phyloP scores from a whole-genome alignment of 2,329 filamentous ascomycete species.

The Aspergillus costaricaensis region DNA sequence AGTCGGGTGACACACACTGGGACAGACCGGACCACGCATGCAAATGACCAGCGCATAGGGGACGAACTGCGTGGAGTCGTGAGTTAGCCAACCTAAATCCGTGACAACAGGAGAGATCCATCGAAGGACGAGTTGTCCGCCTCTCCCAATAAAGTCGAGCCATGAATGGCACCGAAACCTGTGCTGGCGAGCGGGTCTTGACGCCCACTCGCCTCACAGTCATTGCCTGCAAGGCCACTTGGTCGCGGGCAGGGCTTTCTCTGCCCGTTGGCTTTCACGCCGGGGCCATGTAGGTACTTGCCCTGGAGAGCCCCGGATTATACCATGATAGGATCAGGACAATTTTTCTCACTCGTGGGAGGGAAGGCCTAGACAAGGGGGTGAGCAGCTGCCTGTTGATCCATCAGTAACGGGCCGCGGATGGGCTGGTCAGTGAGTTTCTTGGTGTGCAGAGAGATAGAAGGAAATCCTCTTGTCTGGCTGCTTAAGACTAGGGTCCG shows the following conservation, averaged over 20 bases:
- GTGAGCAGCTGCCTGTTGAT: slow-evolving; percentile 9
- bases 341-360: not conserved
- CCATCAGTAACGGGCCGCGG: not conserved
- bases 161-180: slow-evolving; percentile 11
- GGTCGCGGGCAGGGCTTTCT: slow-evolving; percentile 15
- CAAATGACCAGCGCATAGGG: slow-evolving; percentile 26
- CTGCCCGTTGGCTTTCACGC: slow-evolving; percentile 16
- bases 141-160: slow-evolving; percentile 8
- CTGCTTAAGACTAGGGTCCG: not conserved
- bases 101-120: slow-evolving; percentile 21
- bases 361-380: slow-evolving; percentile 8
- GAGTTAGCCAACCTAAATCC: slow-evolving; percentile 22
- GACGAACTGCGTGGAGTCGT: slow-evolving; percentile 23
- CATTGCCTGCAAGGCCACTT: slow-evolving; percentile 29
- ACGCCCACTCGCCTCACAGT: slow-evolving; percentile 25
- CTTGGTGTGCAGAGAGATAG: not conserved
- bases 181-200: slow-evolving; percentile 27
- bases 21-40: slow-evolving; percentile 23
- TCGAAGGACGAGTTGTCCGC: slow-evolving; percentile 15
- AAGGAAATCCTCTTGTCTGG: not conserved
- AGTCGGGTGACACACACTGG: slow-evolving; percentile 17
- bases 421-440: not conserved
- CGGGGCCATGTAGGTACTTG: slow-evolving; percentile 23
- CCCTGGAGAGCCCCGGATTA: slow-evolving; percentile 11
- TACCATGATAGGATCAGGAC: slow-evolving; percentile 15